Evolutionary conservation across 768 basidiomycete genomes (phyloP).

Genomic region (Hericium rajendrae): DNA sequence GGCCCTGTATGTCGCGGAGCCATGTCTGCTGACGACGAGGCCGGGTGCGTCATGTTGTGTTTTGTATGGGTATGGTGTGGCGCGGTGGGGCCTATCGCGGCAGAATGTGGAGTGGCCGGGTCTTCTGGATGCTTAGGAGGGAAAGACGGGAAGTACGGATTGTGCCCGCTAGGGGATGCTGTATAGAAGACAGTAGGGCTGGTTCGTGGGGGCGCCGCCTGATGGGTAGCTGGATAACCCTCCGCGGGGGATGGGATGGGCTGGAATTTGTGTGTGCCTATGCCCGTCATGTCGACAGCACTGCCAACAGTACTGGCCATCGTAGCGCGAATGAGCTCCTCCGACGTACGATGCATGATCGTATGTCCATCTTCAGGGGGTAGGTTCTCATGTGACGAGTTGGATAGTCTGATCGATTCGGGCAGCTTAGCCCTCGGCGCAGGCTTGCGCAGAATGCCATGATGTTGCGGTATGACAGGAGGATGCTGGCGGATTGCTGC

Average conservation of each 20-base stretch:
- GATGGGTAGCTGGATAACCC: background rate
- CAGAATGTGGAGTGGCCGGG: background rate
- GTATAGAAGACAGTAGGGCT: constrained; percentile 3
- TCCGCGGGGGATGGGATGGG: constrained; percentile 14
- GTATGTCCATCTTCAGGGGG: background rate
- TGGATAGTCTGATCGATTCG: constrained; percentile 33
- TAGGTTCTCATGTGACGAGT: constrained; percentile 20
- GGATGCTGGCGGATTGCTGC: constrained; percentile 7
- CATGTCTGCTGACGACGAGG: background rate
- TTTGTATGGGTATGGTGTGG: background rate
- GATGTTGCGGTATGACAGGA: constrained; percentile 20
- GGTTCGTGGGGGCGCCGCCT: constrained; percentile 11
- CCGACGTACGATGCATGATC: background rate
- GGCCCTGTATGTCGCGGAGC: too few species aligned
- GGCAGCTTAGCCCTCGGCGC: constrained; percentile 57
- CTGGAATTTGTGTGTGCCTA: constrained; percentile 32
- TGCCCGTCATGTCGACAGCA: constrained; percentile 54
- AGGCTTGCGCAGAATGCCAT: constrained; percentile 47
- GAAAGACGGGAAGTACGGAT: constrained; percentile 2
- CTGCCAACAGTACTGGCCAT: constrained; percentile 43
- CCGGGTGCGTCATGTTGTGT: background rate
- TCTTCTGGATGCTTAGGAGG: background rate
- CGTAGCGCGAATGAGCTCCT: constrained; percentile 23
- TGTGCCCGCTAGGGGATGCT: background rate
- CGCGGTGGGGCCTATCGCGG: background rate